Conservation (phyloP, 2,329 filamentous ascomycete species). For the Harringtonia lauricola region DNA sequence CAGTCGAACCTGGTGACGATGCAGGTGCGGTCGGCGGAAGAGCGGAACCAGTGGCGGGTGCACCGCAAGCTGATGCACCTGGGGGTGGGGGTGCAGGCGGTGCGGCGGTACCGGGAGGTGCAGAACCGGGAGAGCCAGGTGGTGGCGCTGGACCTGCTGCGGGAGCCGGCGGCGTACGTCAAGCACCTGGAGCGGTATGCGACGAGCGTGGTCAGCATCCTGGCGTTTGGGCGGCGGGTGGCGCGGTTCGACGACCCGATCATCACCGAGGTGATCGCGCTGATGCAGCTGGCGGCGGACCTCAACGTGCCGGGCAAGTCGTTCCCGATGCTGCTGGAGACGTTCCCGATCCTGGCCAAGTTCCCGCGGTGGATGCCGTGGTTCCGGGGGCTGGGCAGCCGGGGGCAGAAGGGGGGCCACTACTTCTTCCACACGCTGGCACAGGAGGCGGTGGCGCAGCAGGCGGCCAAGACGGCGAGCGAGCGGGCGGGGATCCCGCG, state of each 20-base stretch:
- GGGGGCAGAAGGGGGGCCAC: conserved; percentile 27
- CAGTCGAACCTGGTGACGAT: conserved; percentile 32
- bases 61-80: conserved; percentile 40
- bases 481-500: conserved; percentile 15
- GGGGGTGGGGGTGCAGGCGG: conserved; percentile 42
- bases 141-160: conserved; percentile 38
- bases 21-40: conserved; percentile 25
- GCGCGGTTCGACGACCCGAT: conserved; percentile 40
- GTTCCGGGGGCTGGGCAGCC: conserved; percentile 35
- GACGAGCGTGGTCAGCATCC: conserved; percentile 41
- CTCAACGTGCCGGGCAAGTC: conserved; percentile 40
- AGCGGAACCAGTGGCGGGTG: conserved; percentile 31
- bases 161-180: conserved; percentile 33
- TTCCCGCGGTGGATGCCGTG: conserved; percentile 37
- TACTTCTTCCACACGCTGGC: conserved; percentile 42
- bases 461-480: conserved; percentile 16
- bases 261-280: conserved; percentile 46
- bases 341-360: conserved; percentile 35
- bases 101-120: conserved; percentile 38
- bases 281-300: conserved; percentile 46
- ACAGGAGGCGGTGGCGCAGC: conserved; percentile 33
- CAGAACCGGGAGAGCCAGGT: conserved; percentile 48
- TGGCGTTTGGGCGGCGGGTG: conserved; percentile 44
- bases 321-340: conserved; percentile 47
- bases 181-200: conserved; percentile 42